These are phyloP conservation scores for Daldinia grandis DNA, from an alignment of 495 filamentous ascomycete genomes.

Conservation along the genomic window DNA sequence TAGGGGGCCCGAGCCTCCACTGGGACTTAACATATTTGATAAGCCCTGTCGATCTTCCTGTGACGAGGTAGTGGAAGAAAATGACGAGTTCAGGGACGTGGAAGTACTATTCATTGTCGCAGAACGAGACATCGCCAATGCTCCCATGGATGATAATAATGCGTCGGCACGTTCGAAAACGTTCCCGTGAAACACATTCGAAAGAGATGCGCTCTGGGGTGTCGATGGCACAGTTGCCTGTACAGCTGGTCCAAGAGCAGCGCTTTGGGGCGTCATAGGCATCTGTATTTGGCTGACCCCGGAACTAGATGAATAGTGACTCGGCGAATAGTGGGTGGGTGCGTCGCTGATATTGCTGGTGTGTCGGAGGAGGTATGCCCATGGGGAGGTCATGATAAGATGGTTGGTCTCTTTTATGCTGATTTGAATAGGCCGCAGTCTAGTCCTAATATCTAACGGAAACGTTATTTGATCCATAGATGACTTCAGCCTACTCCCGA, in stretches of 20 bases:
- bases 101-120: slow-evolving; percentile 57
- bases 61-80: slow-evolving; percentile 48
- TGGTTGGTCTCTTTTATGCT: slow-evolving; percentile 77
- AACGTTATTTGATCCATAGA: slow-evolving; percentile 67
- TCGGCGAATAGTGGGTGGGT: slow-evolving; percentile 48
- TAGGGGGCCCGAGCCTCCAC: slow-evolving; percentile 18
- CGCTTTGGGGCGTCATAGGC: slow-evolving; percentile 76
- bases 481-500: slow-evolving; percentile 75
- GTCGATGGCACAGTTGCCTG: slow-evolving; percentile 88
- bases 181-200: slow-evolving; percentile 71
- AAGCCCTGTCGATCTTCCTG: slow-evolving; percentile 45
- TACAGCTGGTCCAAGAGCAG: slow-evolving; percentile 85
- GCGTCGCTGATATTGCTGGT: slow-evolving; percentile 35
- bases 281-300: slow-evolving; percentile 48
- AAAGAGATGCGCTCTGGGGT: slow-evolving; percentile 71
- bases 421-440: slow-evolving; percentile 79
- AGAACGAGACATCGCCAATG: slow-evolving; percentile 52
- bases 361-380: slow-evolving; percentile 63
- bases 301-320: slow-evolving; percentile 43
- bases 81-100: slow-evolving; percentile 52
- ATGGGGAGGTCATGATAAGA: slow-evolving; percentile 78
- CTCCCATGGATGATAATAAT: slow-evolving; percentile 65
- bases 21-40: slow-evolving; percentile 53
- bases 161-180: slow-evolving; percentile 80
- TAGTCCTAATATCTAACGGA: slow-evolving; percentile 69